These are phyloP conservation scores for Tardiomyces digboiensis DNA, from an alignment of 1,139 yeast genomes.

Conservation along the genomic window DNA sequence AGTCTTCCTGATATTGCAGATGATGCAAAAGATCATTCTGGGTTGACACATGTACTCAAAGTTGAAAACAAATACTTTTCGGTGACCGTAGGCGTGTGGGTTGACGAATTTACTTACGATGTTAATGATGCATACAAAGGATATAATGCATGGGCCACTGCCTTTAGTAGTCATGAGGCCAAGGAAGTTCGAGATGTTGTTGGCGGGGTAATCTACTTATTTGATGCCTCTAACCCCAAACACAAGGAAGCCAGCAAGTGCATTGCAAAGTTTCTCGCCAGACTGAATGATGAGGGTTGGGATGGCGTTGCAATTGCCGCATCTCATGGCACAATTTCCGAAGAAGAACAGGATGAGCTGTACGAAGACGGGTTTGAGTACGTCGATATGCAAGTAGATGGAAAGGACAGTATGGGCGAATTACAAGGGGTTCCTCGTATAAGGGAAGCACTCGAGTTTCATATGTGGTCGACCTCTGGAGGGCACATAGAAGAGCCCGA, in stretches of 20 bases:
- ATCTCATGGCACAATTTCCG: conserved; percentile 7
- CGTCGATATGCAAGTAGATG: conserved; percentile 10
- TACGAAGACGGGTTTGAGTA: conserved; percentile 22
- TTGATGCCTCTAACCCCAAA: conserved; percentile 12
- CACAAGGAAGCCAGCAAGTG: conserved; percentile 6
- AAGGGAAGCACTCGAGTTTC: conserved; percentile 20
- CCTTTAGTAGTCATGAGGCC: conserved; percentile 28
- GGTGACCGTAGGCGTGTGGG: conserved; percentile 30
- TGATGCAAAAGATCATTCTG: conserved; percentile 22
- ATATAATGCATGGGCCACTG: conserved; percentile 25
- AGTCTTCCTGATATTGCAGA: conserved; percentile 10
- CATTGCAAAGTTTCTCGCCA: conserved; percentile 12
- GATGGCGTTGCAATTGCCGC: conserved; percentile 19
- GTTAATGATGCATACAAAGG: conserved; percentile 5
- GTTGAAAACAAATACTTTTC: conserved; percentile 31
- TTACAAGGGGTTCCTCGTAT: conserved; percentile 16
- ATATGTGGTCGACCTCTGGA: conserved; percentile 4
- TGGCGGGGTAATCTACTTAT: conserved; percentile 30
- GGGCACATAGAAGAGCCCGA: conserved; percentile 6
- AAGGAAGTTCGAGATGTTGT: conserved; percentile 32
- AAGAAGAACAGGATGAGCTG: conserved; percentile 12
- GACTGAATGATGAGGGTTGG: conserved; percentile 19
- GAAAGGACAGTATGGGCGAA: conserved; percentile 4
- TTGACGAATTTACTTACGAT: conserved; percentile 30
- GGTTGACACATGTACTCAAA: conserved; percentile 24